Percentiles rank a stretch among this genome's conserved stretches.
Conservation (phyloP, 495 filamentous ascomycete species). For the Penicillium chermesinum region DNA sequence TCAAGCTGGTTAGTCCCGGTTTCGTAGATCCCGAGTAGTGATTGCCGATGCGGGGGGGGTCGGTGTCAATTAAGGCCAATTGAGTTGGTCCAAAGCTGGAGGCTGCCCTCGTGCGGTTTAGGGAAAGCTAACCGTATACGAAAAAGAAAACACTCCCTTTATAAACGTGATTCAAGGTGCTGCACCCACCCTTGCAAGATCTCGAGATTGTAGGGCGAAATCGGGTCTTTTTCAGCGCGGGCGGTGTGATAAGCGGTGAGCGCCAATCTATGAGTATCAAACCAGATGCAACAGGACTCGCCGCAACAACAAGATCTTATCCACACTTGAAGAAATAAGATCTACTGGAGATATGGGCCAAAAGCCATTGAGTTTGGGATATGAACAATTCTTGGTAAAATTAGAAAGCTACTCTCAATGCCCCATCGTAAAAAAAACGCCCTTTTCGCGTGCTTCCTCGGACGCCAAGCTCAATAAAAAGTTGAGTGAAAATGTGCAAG, state of each 20-base stretch:
- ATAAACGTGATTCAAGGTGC: constrained; percentile 13
- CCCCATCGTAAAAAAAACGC: constrained; percentile 4
- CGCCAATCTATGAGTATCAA: neutral
- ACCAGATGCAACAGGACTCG: neutral
- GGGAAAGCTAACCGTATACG: too few species aligned
- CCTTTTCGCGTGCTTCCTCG: constrained; percentile 8
- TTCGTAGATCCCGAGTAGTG: constrained; percentile 5
- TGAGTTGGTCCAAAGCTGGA: neutral
- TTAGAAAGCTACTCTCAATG: neutral
- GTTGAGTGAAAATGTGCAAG: constrained; percentile 12
- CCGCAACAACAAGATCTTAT: neutral
- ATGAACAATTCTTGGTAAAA: neutral
- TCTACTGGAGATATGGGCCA: neutral
- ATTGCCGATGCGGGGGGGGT: neutral
- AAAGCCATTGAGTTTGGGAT: neutral
- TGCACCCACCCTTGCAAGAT: constrained; percentile 16
- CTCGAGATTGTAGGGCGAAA: constrained; percentile 10
- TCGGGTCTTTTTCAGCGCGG: constrained; percentile 9
- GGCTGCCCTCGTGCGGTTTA: too few species aligned
- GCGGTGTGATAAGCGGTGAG: constrained; percentile 14
- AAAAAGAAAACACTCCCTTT: too few species aligned
- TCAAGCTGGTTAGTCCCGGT: constrained; percentile 9
- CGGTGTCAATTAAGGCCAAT: neutral
- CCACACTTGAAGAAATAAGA: neutral
- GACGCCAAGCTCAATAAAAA: constrained; percentile 14